These are phyloP conservation scores for Haberlea rhodopensis DNA, from an alignment of 257 asterid genomes.

Conservation along the genomic window DNA sequence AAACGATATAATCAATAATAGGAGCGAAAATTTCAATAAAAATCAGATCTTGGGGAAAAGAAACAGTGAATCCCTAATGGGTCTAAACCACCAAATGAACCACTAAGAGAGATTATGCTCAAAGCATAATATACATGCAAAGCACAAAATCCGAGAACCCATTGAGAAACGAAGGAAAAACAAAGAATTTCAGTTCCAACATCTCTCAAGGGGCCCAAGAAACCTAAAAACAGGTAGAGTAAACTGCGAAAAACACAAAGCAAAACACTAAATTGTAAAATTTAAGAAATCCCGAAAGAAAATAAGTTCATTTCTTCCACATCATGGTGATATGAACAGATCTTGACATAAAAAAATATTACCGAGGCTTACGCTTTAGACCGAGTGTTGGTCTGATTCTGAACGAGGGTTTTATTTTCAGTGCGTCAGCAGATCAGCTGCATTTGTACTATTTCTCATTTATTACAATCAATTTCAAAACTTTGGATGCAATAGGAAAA, in stretches of 20 bases:
- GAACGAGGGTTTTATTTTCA: neutral
- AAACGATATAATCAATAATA: constrained; percentile 3
- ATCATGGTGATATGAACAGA: neutral
- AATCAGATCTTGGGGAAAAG: constrained; percentile 21
- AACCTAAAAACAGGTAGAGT: neutral
- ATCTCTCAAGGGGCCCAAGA: neutral
- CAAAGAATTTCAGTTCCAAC: neutral
- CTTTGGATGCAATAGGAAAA: too few species aligned
- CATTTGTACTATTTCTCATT: too few species aligned
- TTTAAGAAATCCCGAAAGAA: neutral
- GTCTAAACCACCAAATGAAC: constrained; percentile 10
- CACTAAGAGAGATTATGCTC: neutral
- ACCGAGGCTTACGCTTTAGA: neutral
- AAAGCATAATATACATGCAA: constrained; percentile 22
- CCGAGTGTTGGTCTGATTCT: neutral
- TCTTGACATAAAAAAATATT: neutral
- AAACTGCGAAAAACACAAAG: neutral
- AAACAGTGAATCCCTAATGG: constrained; percentile 39
- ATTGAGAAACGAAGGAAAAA: constrained; percentile 14
- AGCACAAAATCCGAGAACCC: constrained; percentile 14
- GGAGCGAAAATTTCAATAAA: constrained; percentile 14
- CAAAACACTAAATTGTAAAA: neutral
- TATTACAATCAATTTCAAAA: too few species aligned
- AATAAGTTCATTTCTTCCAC: neutral
- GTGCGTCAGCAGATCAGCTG: neutral